These are phyloP conservation scores for Verticillium isaacii DNA, from an alignment of 2,329 filamentous ascomycete genomes.

Conservation along the genomic window DNA sequence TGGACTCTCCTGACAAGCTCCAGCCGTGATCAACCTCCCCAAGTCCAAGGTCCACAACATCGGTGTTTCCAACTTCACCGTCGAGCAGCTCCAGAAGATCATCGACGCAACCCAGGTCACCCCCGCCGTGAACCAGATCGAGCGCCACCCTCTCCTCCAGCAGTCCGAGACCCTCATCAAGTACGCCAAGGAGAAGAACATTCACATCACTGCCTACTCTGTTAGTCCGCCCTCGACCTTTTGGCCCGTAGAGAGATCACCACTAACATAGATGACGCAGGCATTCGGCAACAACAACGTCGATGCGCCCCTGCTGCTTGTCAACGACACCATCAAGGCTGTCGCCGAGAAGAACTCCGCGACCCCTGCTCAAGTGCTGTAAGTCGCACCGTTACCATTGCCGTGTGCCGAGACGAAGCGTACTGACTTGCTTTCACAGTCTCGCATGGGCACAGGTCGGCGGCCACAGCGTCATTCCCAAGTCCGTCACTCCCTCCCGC, in stretches of 20 bases:
- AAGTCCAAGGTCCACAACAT: slow-evolving; percentile 60
- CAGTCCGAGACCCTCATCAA: slow-evolving; percentile 51
- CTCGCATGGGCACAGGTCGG: slow-evolving; percentile 54
- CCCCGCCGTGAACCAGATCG: slow-evolving; percentile 63
- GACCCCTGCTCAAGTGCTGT: slow-evolving; percentile 37
- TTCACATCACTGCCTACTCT: slow-evolving; percentile 64
- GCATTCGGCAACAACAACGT: slow-evolving; percentile 42
- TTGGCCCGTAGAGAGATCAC: not conserved
- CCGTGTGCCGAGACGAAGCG: not conserved
- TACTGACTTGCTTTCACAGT: slow-evolving; percentile 11
- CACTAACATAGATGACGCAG: not conserved
- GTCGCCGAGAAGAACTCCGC: slow-evolving; percentile 45
- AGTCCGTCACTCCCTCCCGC: slow-evolving; percentile 63
- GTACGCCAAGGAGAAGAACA: slow-evolving; percentile 58
- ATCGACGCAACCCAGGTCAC: slow-evolving; percentile 52
- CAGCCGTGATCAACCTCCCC: slow-evolving; percentile 50
- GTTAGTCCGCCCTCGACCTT: slow-evolving; percentile 6
- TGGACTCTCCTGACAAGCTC: not conserved
- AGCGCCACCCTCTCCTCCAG: slow-evolving; percentile 62
- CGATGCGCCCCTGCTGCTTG: slow-evolving; percentile 48
- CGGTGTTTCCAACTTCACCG: slow-evolving; percentile 70
- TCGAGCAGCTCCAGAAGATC: slow-evolving; percentile 46
- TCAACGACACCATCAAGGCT: slow-evolving; percentile 50
- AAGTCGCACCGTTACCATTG: not conserved
- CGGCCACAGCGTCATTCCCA: slow-evolving; percentile 69